Evolutionary conservation across 257 asterid species (phyloP), one percentile per base, ranked within the genome.

Genomic region (Capsicum pubescens): DNA sequence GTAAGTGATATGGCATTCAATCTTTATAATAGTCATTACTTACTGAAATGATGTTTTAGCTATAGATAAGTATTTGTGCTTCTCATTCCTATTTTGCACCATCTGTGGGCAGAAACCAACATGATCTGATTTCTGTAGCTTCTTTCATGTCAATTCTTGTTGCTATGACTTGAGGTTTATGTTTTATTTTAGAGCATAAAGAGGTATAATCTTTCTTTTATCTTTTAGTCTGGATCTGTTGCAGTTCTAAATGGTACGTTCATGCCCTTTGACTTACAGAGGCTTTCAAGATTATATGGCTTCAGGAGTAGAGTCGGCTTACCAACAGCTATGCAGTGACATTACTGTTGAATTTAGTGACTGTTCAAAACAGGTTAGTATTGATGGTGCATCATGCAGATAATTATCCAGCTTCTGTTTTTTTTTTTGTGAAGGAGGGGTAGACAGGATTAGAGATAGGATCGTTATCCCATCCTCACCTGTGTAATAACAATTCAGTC

Each of bases 241-340:
- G 61, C 44, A 50, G 60, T 74, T 74, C 80, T 74, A 74, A 74
- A 74, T 74, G 61, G 44, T 74, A 82, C 82, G 82, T 54, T 56
- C 63, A 32, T 76, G 64, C 10, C 82, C n/a, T 15, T 83, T 56
- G 79, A 82, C 78, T 16, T 52, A 21, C 93, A 94, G 99, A 86
- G 99, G 98, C 17, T 96, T 94, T 71, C 97, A 92, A 80, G 92
- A 93, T 74, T 94, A 91, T 84, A 86, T 91, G 91, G 91, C 86
- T 82, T 93, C 97, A 68, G 98, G 99, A 82, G 92, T 86, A 74
- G 99, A 96, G 88, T 85, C 86, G 72, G 91, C 97, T 87, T 96
- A 92, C 89, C 98, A 92, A 86, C 90, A 94, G 92, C 94, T 96
- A 86, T 96, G 99, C 89, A 87, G 93, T 78, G 94, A 91, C 89